A percentile compares a stretch with the other conserved stretches of the same genome.
Conservation (phyloP, 1,284 basidiomycete genomes). For the Taiwanofungus camphoratus region DNA sequence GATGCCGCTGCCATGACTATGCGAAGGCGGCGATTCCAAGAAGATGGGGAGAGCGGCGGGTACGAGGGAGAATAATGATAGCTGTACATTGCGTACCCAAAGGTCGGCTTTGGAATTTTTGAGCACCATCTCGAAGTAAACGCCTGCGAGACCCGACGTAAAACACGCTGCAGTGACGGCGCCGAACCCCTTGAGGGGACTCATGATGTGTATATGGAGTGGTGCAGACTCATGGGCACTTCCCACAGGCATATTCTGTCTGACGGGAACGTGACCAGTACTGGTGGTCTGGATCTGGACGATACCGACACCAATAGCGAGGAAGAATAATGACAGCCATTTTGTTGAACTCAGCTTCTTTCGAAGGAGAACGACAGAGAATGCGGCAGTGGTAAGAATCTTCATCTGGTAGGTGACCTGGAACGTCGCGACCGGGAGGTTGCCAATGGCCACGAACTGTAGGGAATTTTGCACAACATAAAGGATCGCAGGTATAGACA, state of each 20-base stretch:
- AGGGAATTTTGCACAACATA: slow-evolving; percentile 97
- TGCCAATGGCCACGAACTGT: slow-evolving; percentile 91
- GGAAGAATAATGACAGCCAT: slow-evolving; percentile 80
- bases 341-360: slow-evolving; percentile 71
- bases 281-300: slow-evolving; percentile 74
- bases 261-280: slow-evolving; percentile 20
- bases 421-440: slow-evolving; percentile 94
- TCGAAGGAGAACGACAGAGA: slow-evolving; percentile 87
- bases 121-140: slow-evolving; percentile 99
- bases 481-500: slow-evolving; percentile 92
- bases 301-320: slow-evolving; percentile 88
- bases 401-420: slow-evolving; percentile 97
- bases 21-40: neutral
- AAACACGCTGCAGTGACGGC: slow-evolving; percentile 92
- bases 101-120: slow-evolving; percentile 87
- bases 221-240: slow-evolving; percentile 32
- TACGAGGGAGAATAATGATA: slow-evolving; percentile 89
- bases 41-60: slow-evolving; percentile 82
- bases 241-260: slow-evolving; percentile 28
- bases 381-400: slow-evolving; percentile 94
- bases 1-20: neutral
- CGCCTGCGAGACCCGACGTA: slow-evolving; percentile 94
- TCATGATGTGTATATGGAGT: slow-evolving; percentile 49
- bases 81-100: slow-evolving; percentile 96
- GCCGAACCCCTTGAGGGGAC: slow-evolving; percentile 77